Conservation (phyloP, 306 rosid species). For the Lagenaria siceraria region DNA sequence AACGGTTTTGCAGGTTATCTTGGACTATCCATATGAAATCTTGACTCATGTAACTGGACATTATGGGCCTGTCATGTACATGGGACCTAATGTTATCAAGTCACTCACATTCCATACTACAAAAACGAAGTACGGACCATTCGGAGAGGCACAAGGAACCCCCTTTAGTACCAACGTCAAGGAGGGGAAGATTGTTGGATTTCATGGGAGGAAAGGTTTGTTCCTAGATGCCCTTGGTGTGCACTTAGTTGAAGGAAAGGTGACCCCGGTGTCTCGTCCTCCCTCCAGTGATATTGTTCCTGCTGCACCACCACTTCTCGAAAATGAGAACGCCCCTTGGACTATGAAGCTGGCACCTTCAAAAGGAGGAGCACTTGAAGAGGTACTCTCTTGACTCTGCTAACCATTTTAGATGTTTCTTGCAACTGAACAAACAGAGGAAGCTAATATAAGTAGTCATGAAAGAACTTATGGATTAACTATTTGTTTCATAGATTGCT, state of each 20-base stretch:
- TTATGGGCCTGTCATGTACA: conserved; percentile 57
- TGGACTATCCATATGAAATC: conserved; percentile 67
- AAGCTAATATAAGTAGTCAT: not conserved
- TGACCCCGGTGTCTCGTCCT: conserved; percentile 19
- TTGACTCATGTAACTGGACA: conserved; percentile 73
- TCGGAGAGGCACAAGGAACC: conserved; percentile 72
- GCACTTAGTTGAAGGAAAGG: conserved; percentile 59
- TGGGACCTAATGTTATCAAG: conserved; percentile 61
- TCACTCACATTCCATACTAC: conserved; percentile 73
- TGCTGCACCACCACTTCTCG: conserved; percentile 25
- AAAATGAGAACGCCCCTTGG: conserved; percentile 32
- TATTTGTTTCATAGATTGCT: conserved; percentile 25
- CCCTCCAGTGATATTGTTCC: conserved; percentile 25
- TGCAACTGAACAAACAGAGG: not conserved
- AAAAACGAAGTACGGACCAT: conserved; percentile 55
- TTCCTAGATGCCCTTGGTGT: conserved; percentile 84
- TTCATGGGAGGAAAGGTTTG: conserved; percentile 78
- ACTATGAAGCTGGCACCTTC: conserved; percentile 30
- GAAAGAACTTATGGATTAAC: not conserved
- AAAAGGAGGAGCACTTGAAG: conserved; percentile 42
- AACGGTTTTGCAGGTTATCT: conserved; percentile 39
- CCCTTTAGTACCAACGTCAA: conserved; percentile 45
- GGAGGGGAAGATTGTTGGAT: conserved; percentile 72
- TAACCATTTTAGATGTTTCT: not conserved
- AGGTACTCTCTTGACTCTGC: conserved; percentile 24